phyloP scores from a whole-genome alignment of 2,329 filamentous ascomycete species.

The Lasiodiplodia citricola region DNA sequence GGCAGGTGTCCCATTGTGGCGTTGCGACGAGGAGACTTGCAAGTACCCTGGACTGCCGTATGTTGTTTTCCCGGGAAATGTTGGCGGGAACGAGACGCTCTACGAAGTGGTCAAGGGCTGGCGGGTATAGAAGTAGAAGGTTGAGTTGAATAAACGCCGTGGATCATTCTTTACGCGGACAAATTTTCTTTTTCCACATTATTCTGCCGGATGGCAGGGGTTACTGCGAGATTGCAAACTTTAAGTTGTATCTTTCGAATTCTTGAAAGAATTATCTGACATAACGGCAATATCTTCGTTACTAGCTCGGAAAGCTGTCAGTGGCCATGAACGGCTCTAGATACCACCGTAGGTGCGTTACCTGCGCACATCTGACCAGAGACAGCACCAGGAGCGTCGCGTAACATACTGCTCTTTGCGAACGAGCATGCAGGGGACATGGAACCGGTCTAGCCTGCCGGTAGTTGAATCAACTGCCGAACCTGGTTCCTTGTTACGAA shows the following conservation, averaged over 20 bases:
- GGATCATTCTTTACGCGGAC: background rate
- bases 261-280: background rate
- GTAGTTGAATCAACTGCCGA: slow-evolving; percentile 12
- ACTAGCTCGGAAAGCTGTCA: background rate
- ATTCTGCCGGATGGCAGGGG: background rate
- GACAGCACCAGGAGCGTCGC: background rate
- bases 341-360: background rate
- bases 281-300: background rate
- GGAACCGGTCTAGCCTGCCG: slow-evolving; percentile 17
- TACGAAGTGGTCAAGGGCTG: slow-evolving; percentile 53
- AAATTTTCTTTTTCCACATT: background rate
- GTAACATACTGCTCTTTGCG: background rate
- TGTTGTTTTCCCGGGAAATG: slow-evolving; percentile 65
- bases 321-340: background rate
- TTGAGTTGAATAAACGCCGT: no score
- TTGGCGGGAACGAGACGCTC: slow-evolving; percentile 57
- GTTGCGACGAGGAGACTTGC: slow-evolving; percentile 59
- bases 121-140: slow-evolving; percentile 28
- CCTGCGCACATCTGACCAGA: background rate
- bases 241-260: background rate
- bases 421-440: background rate
- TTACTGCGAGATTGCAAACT: no score
- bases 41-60: slow-evolving; percentile 60
- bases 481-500: background rate
- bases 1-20: slow-evolving; percentile 64